These are phyloP conservation scores for Solanum chilense DNA, from an alignment of 257 asterid species.

Conservation along the genomic window DNA sequence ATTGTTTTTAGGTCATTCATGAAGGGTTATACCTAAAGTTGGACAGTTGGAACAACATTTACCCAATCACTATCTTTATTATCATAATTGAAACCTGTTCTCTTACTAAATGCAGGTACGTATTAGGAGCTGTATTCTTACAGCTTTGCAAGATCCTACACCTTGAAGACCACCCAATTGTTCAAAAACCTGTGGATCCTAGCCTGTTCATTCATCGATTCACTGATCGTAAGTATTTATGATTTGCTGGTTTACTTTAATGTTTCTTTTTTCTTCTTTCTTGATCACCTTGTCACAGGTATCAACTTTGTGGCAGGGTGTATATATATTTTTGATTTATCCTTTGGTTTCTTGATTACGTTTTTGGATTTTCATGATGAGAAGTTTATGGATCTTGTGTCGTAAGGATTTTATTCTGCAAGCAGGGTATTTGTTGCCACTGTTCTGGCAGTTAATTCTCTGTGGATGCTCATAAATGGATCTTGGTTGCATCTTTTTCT, in stretches of 20 bases:
- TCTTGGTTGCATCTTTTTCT: neutral
- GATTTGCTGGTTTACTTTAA: neutral
- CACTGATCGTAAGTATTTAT: conserved; percentile 43
- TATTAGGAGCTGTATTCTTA: conserved; percentile 82
- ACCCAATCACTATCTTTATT: neutral
- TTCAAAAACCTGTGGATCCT: conserved; percentile 83
- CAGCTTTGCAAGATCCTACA: conserved; percentile 72
- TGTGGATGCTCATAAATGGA: neutral
- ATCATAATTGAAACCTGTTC: neutral
- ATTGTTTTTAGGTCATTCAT: neutral
- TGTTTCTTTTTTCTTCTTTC: neutral
- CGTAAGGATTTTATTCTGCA: neutral
- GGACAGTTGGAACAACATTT: neutral
- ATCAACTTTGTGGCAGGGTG: neutral
- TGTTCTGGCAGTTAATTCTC: neutral
- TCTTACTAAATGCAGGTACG: conserved; percentile 40
- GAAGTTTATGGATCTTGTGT: neutral
- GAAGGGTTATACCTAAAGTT: neutral
- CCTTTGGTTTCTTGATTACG: neutral
- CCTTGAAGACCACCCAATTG: conserved; percentile 57
- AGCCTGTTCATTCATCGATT: conserved; percentile 87
- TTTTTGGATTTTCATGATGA: neutral
- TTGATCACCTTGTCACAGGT: neutral
- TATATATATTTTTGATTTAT: neutral
- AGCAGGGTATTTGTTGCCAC: neutral